phyloP scores from a whole-genome alignment of 441 rosid genomes.

The Arabidopsis lyrata region DNA sequence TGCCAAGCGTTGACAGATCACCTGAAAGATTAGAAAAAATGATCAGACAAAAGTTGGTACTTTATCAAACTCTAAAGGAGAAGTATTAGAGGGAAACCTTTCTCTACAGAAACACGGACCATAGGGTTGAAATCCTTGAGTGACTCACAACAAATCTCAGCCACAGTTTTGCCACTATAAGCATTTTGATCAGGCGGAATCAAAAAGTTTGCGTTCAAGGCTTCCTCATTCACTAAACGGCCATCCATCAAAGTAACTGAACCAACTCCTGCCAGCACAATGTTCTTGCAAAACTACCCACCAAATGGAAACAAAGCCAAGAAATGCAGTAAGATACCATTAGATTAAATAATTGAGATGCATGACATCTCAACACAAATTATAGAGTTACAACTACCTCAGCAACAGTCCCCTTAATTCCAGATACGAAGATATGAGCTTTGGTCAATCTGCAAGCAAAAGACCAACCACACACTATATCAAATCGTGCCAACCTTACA shows the following conservation, averaged over 20 bases:
- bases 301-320: background rate
- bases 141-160: conserved; percentile 69
- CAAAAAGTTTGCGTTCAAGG: conserved; percentile 68
- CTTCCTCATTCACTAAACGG: conserved; percentile 63
- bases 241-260: conserved; percentile 83
- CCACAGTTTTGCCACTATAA: conserved; percentile 55
- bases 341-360: background rate
- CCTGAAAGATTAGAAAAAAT: conserved; percentile 48
- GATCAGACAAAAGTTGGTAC: background rate
- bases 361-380: background rate
- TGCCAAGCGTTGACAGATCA: conserved; percentile 64
- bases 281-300: conserved; percentile 88
- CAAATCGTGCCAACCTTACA: conserved; percentile 5
- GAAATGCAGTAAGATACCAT: background rate
- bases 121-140: conserved; percentile 85
- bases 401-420: conserved; percentile 78
- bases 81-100: conserved; percentile 47
- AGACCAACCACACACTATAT: conserved; percentile 16
- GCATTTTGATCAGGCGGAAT: conserved; percentile 57
- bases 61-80: background rate
- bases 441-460: conserved; percentile 65
- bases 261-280: conserved; percentile 92
- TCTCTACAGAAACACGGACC: conserved; percentile 82
- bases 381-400: conserved; percentile 56
- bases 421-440: conserved; percentile 79